Evolutionary conservation across 2,329 filamentous ascomycete genomes (phyloP), one percentile per base, ranked within the genome.

Genomic region (Ceratocystiopsis minuta): DNA sequence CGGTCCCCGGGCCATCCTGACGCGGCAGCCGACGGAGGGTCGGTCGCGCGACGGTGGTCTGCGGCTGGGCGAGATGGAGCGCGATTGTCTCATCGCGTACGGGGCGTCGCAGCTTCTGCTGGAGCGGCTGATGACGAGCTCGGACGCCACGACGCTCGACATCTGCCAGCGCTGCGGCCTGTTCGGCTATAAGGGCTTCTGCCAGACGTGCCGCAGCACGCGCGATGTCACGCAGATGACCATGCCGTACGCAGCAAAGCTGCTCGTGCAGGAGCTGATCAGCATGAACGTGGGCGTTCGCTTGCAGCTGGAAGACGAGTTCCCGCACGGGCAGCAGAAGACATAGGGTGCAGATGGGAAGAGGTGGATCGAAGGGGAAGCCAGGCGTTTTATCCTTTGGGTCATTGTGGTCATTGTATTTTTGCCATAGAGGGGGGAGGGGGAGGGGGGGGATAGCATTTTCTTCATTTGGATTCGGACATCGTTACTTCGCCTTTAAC

Each of bases 231-330:
- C 85, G 15, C 80, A 81, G 60, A 94, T 98, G 80, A 88, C 80
- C 32, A 92, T 98, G 71, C 90, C 90, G 32, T 98, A 98, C 60
- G 90, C 90, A 16, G 90, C 90, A 1, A 96, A 98, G 69, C 63
- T 98, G 55, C 65, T 98, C 43, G 84, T 96, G 39, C 90, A 98
- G 65, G 90, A 98, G 63, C 62, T 98, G 54, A 79, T 93, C 55
- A 93, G 85, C 59, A 98, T 98, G 90, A 98, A 98, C 59, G 85
- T 98, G n/a, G 82, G 87, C 47, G 88, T 93, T 45, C 71, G 82
- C 44, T 66, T 98, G 61, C 83, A 88, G 65, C 63, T 98, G 50
- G 85, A 85, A 53, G 90, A 98, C 56, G 85, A 96, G 62, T 98
- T 98, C 59, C 86, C 86, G 15, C 71, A 76, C 51, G 71, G 71